Conservation (phyloP, 2,329 filamentous ascomycete genomes). For the Diaporthe sp. region DNA sequence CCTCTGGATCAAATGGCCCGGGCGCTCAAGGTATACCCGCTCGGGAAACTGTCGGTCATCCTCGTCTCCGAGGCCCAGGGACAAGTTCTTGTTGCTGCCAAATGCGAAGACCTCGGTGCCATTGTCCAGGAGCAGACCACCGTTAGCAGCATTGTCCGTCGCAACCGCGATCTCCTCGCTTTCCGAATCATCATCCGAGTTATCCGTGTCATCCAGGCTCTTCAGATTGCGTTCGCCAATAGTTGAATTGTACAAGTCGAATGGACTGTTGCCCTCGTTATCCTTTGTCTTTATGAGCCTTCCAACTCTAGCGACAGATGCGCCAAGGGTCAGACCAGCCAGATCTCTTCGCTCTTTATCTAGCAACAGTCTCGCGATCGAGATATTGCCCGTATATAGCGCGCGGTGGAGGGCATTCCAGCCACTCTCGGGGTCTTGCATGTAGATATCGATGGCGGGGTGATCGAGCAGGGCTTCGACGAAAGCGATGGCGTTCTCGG, state of each 20-base stretch:
- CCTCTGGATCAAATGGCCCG: conserved; percentile 80
- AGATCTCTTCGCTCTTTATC: conserved; percentile 79
- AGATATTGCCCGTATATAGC: conserved; percentile 89
- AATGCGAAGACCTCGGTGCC: conserved; percentile 95
- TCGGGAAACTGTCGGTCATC: conserved; percentile 96
- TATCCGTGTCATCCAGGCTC: conserved; percentile 52
- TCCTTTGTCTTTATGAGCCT: conserved; percentile 96
- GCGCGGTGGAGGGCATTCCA: conserved; percentile 96
- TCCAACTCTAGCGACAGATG: conserved; percentile 72
- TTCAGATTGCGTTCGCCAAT: conserved; percentile 82
- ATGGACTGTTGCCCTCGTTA: conserved; percentile 92
- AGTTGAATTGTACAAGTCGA: conserved; percentile 91
- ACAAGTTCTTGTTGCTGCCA: conserved; percentile 96
- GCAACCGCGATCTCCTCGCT: conserved; percentile 61
- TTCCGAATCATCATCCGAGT: conserved; percentile 66
- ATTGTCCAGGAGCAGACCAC: conserved; percentile 43
- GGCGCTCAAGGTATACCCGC: conserved; percentile 80
- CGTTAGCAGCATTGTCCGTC: conserved; percentile 36
- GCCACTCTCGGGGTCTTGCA: conserved; percentile 90
- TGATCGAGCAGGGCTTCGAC: conserved; percentile 85
- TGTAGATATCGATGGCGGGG: conserved; percentile 86
- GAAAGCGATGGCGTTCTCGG: conserved; percentile 78
- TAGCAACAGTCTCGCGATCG: conserved; percentile 85
- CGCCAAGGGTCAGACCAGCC: conserved; percentile 70
- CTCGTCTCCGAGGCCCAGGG: conserved; percentile 93